Conservation (phyloP, 305 asterid species). For the Fraxinus baroniana region DNA sequence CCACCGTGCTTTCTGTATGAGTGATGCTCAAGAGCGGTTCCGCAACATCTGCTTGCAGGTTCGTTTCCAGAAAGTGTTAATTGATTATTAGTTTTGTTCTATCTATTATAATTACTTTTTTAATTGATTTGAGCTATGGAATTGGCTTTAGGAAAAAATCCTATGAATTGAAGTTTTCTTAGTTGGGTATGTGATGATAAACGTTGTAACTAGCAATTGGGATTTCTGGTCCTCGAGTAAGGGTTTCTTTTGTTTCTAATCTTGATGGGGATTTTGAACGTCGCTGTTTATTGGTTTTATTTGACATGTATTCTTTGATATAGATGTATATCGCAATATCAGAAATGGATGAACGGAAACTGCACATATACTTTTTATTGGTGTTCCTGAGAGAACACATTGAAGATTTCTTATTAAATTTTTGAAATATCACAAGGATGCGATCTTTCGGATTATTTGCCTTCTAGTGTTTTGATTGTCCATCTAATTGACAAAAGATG, state of each 20-base stretch:
- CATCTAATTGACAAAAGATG: not conserved
- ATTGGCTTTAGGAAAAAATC: constrained; percentile 13
- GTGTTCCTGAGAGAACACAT: not conserved
- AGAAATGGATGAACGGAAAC: not conserved
- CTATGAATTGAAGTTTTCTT: constrained; percentile 15
- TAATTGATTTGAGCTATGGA: not conserved
- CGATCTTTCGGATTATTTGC: constrained; percentile 5
- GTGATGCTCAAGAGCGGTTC: constrained; percentile 93
- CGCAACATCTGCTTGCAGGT: constrained; percentile 93
- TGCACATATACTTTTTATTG: not conserved
- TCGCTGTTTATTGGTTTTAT: constrained; percentile 15
- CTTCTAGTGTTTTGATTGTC: not conserved
- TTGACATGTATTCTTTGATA: constrained; percentile 3
- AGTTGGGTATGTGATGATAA: constrained; percentile 16
- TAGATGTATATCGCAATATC: constrained; percentile 18
- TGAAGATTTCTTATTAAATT: not conserved
- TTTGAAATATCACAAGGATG: constrained; percentile 1
- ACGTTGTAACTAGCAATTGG: constrained; percentile 20
- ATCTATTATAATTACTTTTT: constrained; percentile 2
- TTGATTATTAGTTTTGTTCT: not conserved
- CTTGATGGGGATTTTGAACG: not conserved
- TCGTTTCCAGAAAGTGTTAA: not conserved
- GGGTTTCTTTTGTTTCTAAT: constrained; percentile 6
- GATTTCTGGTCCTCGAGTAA: constrained; percentile 24
- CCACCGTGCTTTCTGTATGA: constrained; percentile 85